Percentiles rank a stretch among this genome's conserved stretches.
Evolutionary conservation across 345 rosid genomes (phyloP).

Genomic region (Linum trigynum): DNA sequence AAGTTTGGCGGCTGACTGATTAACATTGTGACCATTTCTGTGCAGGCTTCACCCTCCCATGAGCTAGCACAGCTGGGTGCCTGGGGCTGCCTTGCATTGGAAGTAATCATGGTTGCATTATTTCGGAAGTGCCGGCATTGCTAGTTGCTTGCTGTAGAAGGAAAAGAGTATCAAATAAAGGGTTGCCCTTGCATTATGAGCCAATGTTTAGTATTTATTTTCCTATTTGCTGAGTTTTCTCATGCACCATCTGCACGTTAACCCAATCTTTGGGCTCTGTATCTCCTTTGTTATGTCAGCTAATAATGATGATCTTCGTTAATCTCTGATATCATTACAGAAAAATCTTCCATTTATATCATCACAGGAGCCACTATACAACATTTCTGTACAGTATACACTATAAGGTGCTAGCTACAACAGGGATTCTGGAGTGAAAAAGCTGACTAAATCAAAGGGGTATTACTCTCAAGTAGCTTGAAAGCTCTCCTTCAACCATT

Average conservation of each 20-base stretch:
- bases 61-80: background rate
- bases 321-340: too few relatives aligned
- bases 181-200: background rate
- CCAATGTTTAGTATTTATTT: too few relatives aligned
- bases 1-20: background rate
- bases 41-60: background rate
- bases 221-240: too few relatives aligned
- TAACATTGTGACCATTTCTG: too few relatives aligned
- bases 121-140: background rate
- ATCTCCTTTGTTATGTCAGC: background rate
- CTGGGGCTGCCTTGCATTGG: too few relatives aligned
- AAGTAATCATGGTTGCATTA: too few relatives aligned
- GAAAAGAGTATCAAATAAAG: background rate
- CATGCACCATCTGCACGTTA: background rate
- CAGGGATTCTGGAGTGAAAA: too few relatives aligned
- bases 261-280: background rate
- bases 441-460: background rate
- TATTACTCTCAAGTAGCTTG: slow-evolving; percentile 7
- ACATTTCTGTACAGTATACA: too few relatives aligned
- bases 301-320: too few relatives aligned
- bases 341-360: too few relatives aligned
- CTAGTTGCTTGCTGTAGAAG: background rate
- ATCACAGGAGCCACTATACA: too few relatives aligned
- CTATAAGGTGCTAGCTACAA: too few relatives aligned
- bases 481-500: slow-evolving; percentile 60